Evolutionary conservation across 2,329 filamentous ascomycete genomes (phyloP), one percentile per base, ranked within the genome.

Genomic region (Hymenoscyphus infarciens): DNA sequence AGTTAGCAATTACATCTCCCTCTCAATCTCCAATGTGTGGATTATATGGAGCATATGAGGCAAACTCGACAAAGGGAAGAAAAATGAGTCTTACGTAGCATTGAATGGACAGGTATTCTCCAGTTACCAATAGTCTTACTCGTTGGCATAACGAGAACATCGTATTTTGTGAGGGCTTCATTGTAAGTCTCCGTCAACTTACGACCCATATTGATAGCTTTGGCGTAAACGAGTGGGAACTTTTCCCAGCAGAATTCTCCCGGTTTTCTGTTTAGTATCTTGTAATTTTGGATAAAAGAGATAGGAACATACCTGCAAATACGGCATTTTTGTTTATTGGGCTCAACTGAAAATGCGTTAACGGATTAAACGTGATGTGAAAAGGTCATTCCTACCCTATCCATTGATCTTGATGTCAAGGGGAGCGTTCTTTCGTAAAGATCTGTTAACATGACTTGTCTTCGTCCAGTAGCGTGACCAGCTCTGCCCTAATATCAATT

Each of bases 81-180:
- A 5, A 13, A 22, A 52, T 7, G 25, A 52, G 4, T 11, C 45
- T 52, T 13, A 52, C 0, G 82, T 85, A 2, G 81, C 76, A 67
- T 86, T 83, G 71, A 86, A 86, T 2, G 80, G 76, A 10, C 80
- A 80, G 4, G 83, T 87, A 66, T 87, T 86, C 16, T 76, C 78
- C 0, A 81, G 83, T 63, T 83, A 0, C 84, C 83, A 38, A 85
- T 80, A 35, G 80, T 81, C 11, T 80, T 79, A 59, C 77, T 75
- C 56, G 79, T 82, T 0, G 81, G 80, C 71, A 79, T 82, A 22
- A 83, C 71, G 8, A 83, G 66, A 1, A 79, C 72, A 64, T 83
- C 81, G 63, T 75, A 78, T 2, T 72, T 67, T 10, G 72, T 61
- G 4, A 83, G 73, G 0, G 71, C 74, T 0, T 61, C 62, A 57